Percentiles rank a stretch among this genome's conserved stretches.
Evolutionary conservation across 2,329 filamentous ascomycete genomes (phyloP).

Genomic region (Beauveria sp.): DNA sequence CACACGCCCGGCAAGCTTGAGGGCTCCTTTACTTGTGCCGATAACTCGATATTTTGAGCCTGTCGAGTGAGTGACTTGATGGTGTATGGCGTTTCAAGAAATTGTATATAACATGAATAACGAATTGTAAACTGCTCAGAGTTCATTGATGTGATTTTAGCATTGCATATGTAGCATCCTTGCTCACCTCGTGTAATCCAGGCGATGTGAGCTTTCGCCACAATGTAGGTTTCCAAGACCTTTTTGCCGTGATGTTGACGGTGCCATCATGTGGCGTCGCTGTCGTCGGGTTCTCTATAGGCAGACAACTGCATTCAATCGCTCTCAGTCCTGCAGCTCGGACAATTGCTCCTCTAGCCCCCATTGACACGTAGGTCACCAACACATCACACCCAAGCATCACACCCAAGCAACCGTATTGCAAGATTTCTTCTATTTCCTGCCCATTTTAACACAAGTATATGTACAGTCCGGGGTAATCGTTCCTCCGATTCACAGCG

Average conservation of each 20-base stretch:
- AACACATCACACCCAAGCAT: not conserved
- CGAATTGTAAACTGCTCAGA: not conserved
- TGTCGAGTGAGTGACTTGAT: not conserved
- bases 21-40: constrained; percentile 27
- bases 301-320: not conserved
- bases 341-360: not conserved
- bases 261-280: not conserved
- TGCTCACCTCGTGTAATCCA: too few species aligned
- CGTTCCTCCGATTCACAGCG: not conserved
- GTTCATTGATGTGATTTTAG: not conserved
- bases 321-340: not conserved
- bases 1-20: constrained; percentile 20
- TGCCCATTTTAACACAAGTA: constrained; percentile 21
- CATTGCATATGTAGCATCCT: not conserved
- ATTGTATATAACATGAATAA: not conserved
- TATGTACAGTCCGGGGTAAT: constrained; percentile 22
- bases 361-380: not conserved
- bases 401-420: not conserved
- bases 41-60: constrained; percentile 25
- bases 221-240: not conserved
- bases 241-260: not conserved
- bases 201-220: not conserved
- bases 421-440: constrained; percentile 9
- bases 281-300: not conserved
- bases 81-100: not conserved